Conservation (phyloP, 768 basidiomycete species). For the Hericium coralloides region DNA sequence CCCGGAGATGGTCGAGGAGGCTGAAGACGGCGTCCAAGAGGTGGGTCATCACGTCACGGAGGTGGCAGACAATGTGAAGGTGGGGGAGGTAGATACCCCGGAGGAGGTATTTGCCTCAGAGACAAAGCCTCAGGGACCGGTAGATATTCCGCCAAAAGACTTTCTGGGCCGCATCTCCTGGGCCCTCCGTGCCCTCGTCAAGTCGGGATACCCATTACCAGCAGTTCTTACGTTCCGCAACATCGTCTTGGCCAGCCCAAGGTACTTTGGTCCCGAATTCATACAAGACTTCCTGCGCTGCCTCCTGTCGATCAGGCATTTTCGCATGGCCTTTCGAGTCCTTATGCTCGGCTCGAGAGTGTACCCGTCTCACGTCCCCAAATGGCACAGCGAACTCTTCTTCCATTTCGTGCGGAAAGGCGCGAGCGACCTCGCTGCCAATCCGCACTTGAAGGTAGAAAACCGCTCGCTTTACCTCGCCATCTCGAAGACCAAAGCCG, state of each 20-base stretch:
- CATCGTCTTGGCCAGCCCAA: constrained; percentile 24
- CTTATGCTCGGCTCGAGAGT: constrained; percentile 16
- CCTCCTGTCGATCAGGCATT: constrained; percentile 34
- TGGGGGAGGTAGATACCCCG: no score
- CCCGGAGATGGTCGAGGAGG: no score
- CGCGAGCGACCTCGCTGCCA: not conserved
- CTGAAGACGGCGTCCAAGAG: no score
- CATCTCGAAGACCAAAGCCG: not conserved
- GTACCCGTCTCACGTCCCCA: constrained; percentile 14
- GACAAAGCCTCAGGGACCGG: no score
- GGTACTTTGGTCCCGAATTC: constrained; percentile 32
- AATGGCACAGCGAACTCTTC: constrained; percentile 26
- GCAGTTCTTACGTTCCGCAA: constrained; percentile 32
- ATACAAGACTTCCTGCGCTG: constrained; percentile 26
- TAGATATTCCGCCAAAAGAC: constrained; percentile 25
- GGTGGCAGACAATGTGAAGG: no score
- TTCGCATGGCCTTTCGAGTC: constrained; percentile 25
- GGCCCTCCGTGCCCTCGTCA: constrained; percentile 24
- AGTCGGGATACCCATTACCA: constrained; percentile 25
- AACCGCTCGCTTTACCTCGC: not conserved
- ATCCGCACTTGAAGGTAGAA: not conserved
- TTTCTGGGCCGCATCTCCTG: constrained; percentile 36
- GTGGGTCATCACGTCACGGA: not conserved
- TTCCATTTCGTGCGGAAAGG: constrained; percentile 5
- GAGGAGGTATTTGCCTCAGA: no score